Evolutionary conservation across 192 early-diverging fungal genomes (phyloP), one percentile per base, ranked within the genome.

Genomic region (Entomortierella parvispora): DNA sequence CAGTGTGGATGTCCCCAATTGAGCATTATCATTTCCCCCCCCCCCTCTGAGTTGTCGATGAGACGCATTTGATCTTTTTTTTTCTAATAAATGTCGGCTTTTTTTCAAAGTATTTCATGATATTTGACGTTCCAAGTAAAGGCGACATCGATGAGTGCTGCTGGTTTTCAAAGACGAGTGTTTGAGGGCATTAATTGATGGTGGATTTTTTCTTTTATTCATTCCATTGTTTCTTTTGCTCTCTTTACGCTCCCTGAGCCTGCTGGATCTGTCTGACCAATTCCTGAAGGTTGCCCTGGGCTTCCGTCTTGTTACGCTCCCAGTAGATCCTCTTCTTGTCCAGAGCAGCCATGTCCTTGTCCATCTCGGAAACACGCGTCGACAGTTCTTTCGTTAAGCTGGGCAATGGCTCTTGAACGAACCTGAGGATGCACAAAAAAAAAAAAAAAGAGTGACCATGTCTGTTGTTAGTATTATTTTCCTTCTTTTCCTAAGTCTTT

Each of bases 301-400:
- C 64, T 17, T 90, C 88, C 33, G 71, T 89, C 50, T 87, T 66
- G 52, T 89, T 86, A 43, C 85, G 68, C 45, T 91, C 87, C 71
- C 89, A 69, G 68, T 91, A 88, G 46, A 76, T 79, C 42, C 68
- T 68, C 46, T 87, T 85, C 59, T 87, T 82, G 32, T 86, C 81
- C 46, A 90, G 68, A 47, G 83, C 81, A 9, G 58, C 80, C 37
- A 80, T 58, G 53, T 91, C 88, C 33, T 58, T 79, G 11, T 76
- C 81, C 49, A 81, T 81, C 57, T 85, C 87, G 26, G 58, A 48
- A 37, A 71, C 70, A 11, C 69, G 59, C 22, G 59, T 61, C 0
- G 82, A 56, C 18, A 90, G 57, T 32, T 84, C 84, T 17, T 55
- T 69, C 2, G 61, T 82, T 33, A 90, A 59, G 20, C 51, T 64